Percentiles rank a stretch among this genome's conserved stretches.
Conservation (phyloP, 164 flowering plant species). For the Magnolia officinalis region DNA sequence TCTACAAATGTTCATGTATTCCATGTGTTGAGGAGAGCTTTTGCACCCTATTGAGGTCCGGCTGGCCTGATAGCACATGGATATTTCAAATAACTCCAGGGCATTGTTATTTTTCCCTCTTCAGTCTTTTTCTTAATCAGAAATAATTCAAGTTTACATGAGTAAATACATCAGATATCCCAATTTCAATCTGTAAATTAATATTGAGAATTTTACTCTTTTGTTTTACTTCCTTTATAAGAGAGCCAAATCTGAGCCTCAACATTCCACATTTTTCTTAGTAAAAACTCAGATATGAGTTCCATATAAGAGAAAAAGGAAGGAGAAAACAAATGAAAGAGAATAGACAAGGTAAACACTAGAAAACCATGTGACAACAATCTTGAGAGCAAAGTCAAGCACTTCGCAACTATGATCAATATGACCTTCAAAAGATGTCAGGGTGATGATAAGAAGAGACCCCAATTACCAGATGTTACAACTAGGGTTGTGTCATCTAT, state of each 20-base stretch:
- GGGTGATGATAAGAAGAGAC: not conserved
- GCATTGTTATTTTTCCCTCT: not conserved
- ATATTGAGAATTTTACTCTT: too few species aligned
- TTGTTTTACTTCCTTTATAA: too few species aligned
- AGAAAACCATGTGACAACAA: not conserved
- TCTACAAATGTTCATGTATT: too few species aligned
- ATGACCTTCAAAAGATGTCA: not conserved
- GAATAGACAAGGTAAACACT: not conserved
- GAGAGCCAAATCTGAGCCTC: not conserved
- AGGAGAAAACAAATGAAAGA: not conserved
- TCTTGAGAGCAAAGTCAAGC: not conserved
- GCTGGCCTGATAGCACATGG: too few species aligned
- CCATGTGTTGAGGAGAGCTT: too few species aligned
- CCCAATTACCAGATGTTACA: slow-evolving; percentile 62
- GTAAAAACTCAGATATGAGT: not conserved
- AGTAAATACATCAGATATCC: too few species aligned
- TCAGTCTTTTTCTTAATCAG: not conserved
- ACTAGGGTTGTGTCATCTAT: slow-evolving; percentile 75
- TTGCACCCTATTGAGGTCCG: too few species aligned
- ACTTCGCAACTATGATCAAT: not conserved
- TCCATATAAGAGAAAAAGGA: not conserved
- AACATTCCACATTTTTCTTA: not conserved
- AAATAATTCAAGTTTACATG: not conserved
- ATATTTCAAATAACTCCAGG: too few species aligned
- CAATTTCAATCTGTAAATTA: too few species aligned